A percentile compares a stretch with the other conserved stretches of the same genome.
phyloP scores from a whole-genome alignment of 805 yeast genomes.

The Ogataea ganodermae region DNA sequence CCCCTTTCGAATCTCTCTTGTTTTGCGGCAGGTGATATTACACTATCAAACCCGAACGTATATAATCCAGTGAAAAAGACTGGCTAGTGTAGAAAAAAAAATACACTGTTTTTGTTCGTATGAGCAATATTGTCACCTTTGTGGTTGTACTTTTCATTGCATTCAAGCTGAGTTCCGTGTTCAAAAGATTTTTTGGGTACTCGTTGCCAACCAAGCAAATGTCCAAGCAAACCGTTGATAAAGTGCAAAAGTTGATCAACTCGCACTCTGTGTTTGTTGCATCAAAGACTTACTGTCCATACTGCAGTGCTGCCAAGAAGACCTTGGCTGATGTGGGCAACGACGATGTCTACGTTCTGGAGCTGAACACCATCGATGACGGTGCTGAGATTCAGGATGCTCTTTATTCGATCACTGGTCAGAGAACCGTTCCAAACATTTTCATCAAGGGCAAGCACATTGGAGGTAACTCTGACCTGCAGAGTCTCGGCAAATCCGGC shows the following conservation, averaged over 20 bases:
- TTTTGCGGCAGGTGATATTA: not conserved
- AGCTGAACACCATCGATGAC: slow-evolving; percentile 57
- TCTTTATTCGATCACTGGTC: slow-evolving; percentile 75
- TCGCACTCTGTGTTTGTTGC: slow-evolving; percentile 75
- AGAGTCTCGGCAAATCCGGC: slow-evolving; percentile 52
- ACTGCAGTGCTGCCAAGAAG: slow-evolving; percentile 53
- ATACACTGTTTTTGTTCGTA: no score
- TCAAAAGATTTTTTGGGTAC: slow-evolving; percentile 30
- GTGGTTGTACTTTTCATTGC: slow-evolving; percentile 8
- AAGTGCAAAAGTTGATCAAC: slow-evolving; percentile 65
- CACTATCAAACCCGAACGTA: not conserved
- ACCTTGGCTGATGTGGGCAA: slow-evolving; percentile 38
- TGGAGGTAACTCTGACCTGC: slow-evolving; percentile 93
- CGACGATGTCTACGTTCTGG: slow-evolving; percentile 54
- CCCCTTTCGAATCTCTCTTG: not conserved
- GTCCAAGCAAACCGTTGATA: slow-evolving; percentile 55
- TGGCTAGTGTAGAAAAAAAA: not conserved
- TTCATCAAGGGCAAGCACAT: slow-evolving; percentile 89
- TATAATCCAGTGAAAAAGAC: not conserved
- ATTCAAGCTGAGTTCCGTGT: slow-evolving; percentile 33
- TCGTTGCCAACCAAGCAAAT: slow-evolving; percentile 46
- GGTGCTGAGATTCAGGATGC: slow-evolving; percentile 85
- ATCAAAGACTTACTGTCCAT: slow-evolving; percentile 76
- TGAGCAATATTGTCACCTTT: not conserved
- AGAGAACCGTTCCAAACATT: slow-evolving; percentile 90